Conservation (phyloP, 768 basidiomycete species). For the Collybiopsis confluens region DNA sequence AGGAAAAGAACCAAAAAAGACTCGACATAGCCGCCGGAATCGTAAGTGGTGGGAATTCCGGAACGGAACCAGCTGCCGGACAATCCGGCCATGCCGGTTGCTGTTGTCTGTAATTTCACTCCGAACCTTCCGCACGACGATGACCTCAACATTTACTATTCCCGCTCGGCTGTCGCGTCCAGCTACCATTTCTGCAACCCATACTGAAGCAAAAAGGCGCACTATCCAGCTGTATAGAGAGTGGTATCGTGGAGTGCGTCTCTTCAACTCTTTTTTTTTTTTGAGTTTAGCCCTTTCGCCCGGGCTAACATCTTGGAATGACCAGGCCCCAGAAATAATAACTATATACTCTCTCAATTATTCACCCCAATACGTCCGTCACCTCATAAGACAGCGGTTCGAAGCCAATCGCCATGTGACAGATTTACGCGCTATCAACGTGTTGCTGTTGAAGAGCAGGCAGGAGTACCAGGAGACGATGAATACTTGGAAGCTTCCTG, state of each 20-base stretch:
- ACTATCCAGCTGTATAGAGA: conserved; percentile 80
- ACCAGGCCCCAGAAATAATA: conserved; percentile 88
- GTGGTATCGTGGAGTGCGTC: conserved; percentile 88
- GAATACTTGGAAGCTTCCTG: conserved; percentile 90
- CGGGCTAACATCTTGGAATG: no score
- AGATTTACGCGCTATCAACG: conserved; percentile 79
- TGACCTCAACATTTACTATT: conserved; percentile 55
- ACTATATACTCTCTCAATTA: conserved; percentile 77
- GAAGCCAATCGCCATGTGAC: conserved; percentile 81
- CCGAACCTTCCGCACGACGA: no score
- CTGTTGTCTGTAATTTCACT: no score
- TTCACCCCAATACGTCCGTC: conserved; percentile 72
- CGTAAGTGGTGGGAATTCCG: no score
- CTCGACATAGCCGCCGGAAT: no score
- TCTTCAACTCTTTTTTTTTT: no score
- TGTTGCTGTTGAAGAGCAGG: conserved; percentile 77
- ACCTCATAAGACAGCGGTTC: conserved; percentile 80
- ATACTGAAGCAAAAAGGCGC: conserved; percentile 61
- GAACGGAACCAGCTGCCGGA: no score
- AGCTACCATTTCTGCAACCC: conserved; percentile 51
- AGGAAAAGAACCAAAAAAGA: background rate
- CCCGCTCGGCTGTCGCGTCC: conserved; percentile 81
- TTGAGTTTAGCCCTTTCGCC: no score
- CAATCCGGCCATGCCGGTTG: no score
- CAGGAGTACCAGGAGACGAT: conserved; percentile 93